Evolutionary conservation across 148 eudicot species (phyloP), one percentile per base, ranked within the genome.

Genomic region (Cornus suecica): DNA sequence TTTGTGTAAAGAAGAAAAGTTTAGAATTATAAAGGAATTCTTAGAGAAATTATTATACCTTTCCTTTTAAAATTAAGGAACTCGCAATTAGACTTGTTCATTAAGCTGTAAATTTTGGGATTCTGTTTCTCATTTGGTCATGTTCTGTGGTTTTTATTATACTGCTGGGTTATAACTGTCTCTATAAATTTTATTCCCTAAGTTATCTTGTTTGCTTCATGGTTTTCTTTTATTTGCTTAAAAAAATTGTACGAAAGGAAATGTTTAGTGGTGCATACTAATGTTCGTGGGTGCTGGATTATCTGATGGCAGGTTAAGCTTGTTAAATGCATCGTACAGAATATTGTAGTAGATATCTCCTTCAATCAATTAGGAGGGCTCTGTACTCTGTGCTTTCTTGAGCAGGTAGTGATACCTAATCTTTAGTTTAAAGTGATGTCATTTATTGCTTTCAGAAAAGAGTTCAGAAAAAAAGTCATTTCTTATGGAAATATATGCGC

Each of bases 261-360:
- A 56, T 48, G 58, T 28, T 64, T 20, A 14, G 26, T 64, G 66
- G 18, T 41, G 60, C 34, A 10, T 67, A 10, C 42, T 56, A 30
- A 73, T 41, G 30, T 22, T 71, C 37, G 73, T 56, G 58, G 66
- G 41, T 61, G 27, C 76, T 74, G 58, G 26, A 71, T 48, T 71
- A 65, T 84, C 70, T 82, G 68, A 71, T 84, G 84, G 83, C 99
- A 96, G 99, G 99, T 96, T 75, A 96, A 93, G 82, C 82, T 96
- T 73, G 97, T 96, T 61, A 96, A 96, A 78, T 96, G 99, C 89
- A 83, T 96, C 80, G 90, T 96, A 26, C 91, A 96, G 82, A 89
- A 90, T 84, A 91, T 96, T 60, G 93, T 96, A 60, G 99, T 96
- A 75, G 99, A 96, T 88, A 86, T 96, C 79, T 91, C 99, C 71